Conservation (phyloP, 345 rosid genomes). For the Bruguiera sexangula region DNA sequence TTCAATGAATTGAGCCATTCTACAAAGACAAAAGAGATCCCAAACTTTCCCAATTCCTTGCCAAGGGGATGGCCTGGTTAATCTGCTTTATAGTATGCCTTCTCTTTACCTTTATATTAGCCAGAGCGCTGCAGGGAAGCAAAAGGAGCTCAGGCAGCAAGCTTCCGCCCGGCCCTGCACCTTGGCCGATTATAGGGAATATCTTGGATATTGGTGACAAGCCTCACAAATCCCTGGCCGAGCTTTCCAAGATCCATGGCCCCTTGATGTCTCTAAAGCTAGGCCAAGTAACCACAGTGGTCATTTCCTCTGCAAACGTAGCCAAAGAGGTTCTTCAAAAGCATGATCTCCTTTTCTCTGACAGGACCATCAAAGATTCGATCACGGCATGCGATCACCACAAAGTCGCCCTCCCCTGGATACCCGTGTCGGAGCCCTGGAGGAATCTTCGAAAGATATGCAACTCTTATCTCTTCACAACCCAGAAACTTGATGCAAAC, state of each 20-base stretch:
- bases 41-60: neutral
- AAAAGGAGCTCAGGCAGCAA: neutral
- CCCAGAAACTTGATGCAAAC: slow-evolving; percentile 30
- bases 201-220: slow-evolving; percentile 20
- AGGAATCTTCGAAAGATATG: slow-evolving; percentile 30
- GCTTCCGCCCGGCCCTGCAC: slow-evolving; percentile 37
- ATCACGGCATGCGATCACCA: slow-evolving; percentile 10
- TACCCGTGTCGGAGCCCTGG: slow-evolving; percentile 17
- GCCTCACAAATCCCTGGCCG: slow-evolving; percentile 35
- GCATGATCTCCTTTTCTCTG: slow-evolving; percentile 23
- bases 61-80: neutral
- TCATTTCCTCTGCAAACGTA: slow-evolving; percentile 25
- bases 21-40: neutral
- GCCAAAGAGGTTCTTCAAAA: slow-evolving; percentile 36
- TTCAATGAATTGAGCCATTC: too few relatives aligned
- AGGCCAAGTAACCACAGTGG: slow-evolving; percentile 31
- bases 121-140: neutral
- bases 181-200: slow-evolving; percentile 27
- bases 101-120: neutral
- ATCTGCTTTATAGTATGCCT: neutral
- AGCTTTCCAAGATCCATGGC: slow-evolving; percentile 36
- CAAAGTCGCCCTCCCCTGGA: slow-evolving; percentile 5
- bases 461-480: slow-evolving; percentile 23
- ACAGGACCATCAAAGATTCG: slow-evolving; percentile 16
- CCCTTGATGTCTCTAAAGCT: slow-evolving; percentile 35